Percentiles rank a stretch among this genome's conserved stretches.
These are phyloP conservation scores for Tremella mesenterica DNA, from an alignment of 768 basidiomycete genomes.

Conservation along the genomic window DNA sequence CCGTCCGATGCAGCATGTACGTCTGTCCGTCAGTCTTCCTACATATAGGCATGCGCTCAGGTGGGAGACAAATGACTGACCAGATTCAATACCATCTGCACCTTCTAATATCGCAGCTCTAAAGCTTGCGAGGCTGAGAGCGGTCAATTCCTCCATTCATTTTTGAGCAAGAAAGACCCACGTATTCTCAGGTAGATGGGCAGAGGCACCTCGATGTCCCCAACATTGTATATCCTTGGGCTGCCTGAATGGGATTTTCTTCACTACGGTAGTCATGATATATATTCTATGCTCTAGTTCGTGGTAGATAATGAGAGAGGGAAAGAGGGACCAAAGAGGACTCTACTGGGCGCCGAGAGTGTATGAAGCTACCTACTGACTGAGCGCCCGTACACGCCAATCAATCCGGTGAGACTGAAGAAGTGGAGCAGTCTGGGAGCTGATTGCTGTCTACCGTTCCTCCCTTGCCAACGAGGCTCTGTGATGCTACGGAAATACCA, in stretches of 20 bases:
- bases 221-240: slow-evolving; percentile 39
- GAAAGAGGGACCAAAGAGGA: no score
- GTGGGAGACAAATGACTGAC: slow-evolving; percentile 14
- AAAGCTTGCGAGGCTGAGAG: slow-evolving; percentile 39
- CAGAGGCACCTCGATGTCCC: slow-evolving; percentile 42
- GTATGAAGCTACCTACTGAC: no score
- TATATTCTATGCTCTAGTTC: no score
- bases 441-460: no score
- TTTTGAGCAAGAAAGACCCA: slow-evolving; percentile 7
- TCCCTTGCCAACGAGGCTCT: no score
- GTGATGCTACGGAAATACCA: no score
- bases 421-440: no score
- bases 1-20: slow-evolving; percentile 41
- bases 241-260: slow-evolving; percentile 11
- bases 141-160: not conserved
- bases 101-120: slow-evolving; percentile 41
- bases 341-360: no score
- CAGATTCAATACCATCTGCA: slow-evolving; percentile 41
- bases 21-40: slow-evolving; percentile 20
- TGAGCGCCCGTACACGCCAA: no score
- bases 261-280: no score
- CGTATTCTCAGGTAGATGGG: slow-evolving; percentile 43
- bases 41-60: not conserved
- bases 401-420: no score
- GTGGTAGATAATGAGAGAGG: no score